Evolutionary conservation across 2,329 filamentous ascomycete genomes (phyloP), one percentile per base, ranked within the genome.

Genomic region (Penicillium sp.): DNA sequence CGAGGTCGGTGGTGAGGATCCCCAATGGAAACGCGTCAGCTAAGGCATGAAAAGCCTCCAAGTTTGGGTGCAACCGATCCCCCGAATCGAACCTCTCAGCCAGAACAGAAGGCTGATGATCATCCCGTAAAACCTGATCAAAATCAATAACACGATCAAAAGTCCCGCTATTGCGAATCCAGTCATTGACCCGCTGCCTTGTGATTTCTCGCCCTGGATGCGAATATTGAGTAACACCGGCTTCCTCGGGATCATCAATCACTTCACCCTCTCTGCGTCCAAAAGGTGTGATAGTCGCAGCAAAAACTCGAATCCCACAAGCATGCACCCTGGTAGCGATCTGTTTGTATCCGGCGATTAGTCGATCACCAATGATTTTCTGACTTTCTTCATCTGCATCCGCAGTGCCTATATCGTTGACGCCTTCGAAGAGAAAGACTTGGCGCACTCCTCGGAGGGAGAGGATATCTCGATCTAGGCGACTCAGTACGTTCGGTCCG

Each of bases 251-350:
- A 70, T 87, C 81, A 5, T 62, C 63, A 16, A 58, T 53, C 7
- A 65, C 73, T 3, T 74, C 71, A 4, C 42, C 49, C 3, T 29
- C 39, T 0, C 73, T 72, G 9, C 77, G 78, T 9, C 71, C 75
- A 62, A 90, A 90, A 0, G 86, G 87, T 3, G 86, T 89, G 57
- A 89, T 87, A 0, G 87, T 90, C 0, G 84, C 86, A 0, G 78
- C 86, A 63, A 88, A 86, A 8, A 87, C 76, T 0, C 80, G 79
- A 26, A 88, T 79, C 1, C 82, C 82, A 3, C 78, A 77, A 0
- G 79, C 75, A 65, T 84, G 83, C 19, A 85, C 76, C 14, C 85
- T 78, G 1, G 75, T 74, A 2, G 80, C 78, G 31, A 89, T 86
- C 61, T 87, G 83, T 55, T 77, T 72, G 66, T 84, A 89, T 0